Evolutionary conservation across 164 flowering plant species (phyloP).

Genomic region (Vitis labrusca): DNA sequence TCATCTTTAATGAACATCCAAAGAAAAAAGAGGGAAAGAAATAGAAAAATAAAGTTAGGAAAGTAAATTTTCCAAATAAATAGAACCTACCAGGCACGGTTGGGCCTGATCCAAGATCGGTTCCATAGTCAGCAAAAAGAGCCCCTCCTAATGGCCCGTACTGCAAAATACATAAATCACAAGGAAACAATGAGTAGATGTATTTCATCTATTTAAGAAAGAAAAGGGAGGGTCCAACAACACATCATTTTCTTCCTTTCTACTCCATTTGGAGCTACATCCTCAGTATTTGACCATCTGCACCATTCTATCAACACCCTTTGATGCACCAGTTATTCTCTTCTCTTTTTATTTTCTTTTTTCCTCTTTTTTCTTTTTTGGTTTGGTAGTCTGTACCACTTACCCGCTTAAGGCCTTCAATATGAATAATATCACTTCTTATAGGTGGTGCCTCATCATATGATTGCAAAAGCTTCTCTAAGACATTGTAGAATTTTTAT

Average conservation of each 20-base stretch:
- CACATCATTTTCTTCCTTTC: background rate
- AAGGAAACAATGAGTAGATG: background rate
- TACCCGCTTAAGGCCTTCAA: no score
- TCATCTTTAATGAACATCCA: background rate
- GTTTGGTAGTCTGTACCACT: background rate
- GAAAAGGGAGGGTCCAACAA: background rate
- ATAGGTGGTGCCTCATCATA: no score
- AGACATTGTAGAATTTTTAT: no score
- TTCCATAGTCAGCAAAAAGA: conserved; percentile 80
- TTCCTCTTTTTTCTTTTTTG: background rate
- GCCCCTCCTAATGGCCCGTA: conserved; percentile 84
- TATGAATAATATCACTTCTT: no score
- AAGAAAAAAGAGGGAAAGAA: background rate
- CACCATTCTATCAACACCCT: background rate
- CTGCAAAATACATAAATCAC: conserved; percentile 43
- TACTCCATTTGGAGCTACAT: background rate
- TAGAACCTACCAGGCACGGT: conserved; percentile 68
- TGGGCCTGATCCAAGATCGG: conserved; percentile 89
- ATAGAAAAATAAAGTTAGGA: background rate
- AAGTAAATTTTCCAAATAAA: background rate
- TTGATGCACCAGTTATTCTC: background rate
- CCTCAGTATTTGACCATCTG: background rate
- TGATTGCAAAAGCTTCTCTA: no score
- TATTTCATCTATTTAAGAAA: background rate
- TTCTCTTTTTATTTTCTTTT: background rate